Base-by-base conservation (phyloP, 2,329 filamentous ascomycete genomes). In the Zopfia rhizophila region DNA sequence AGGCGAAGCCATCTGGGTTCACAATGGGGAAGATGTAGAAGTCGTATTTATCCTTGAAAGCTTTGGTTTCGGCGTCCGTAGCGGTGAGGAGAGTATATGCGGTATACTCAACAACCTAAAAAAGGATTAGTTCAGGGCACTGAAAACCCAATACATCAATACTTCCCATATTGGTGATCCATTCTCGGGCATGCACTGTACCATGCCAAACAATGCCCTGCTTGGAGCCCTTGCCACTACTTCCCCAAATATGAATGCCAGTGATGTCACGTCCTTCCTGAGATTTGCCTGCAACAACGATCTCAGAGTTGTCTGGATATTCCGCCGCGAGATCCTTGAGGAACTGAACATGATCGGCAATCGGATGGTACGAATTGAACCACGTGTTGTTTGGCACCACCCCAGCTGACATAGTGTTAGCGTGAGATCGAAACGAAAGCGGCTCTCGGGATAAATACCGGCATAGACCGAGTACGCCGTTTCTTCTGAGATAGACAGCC, bases 41-140 rank as follows among this genome's bases (percentile, higher is more conserved):
- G 68, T 89, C 86, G 61, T 84, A 86, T 43, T 76, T 81, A 66
- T 87, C 77, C 17, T 87, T 75, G 40, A 82, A 76, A 1, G 67
- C 61, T 3, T 60, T 58, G 29, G 60, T 59, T 1, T 57, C 55
- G 10, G 67, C 33, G 32, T 70, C 61, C 3, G 66, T 64, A 5
- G 60, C 57, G 11, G 63, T 66, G 11, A 72, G 59, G 14, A 72
- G 60, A 47, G 68, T 62, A 53, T 69, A 71, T 2, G 68, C 65
- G 1, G 69, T 61, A 27, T 72, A 72, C 32, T 72, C 69, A 10
- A 64, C 65, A 5, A 65, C 61, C 58, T 59, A 45, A 2, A 21
- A n/a, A 10, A 30, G 29, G n/a, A 17, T 58, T 21, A 60, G 48
- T 42, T 10, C 16, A 18, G 7, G n/a, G 3, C 12, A 38, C 17